Percentiles rank a stretch among this genome's conserved stretches.
Conservation (phyloP, 305 asterid genomes). For the Fraxinus ornus region DNA sequence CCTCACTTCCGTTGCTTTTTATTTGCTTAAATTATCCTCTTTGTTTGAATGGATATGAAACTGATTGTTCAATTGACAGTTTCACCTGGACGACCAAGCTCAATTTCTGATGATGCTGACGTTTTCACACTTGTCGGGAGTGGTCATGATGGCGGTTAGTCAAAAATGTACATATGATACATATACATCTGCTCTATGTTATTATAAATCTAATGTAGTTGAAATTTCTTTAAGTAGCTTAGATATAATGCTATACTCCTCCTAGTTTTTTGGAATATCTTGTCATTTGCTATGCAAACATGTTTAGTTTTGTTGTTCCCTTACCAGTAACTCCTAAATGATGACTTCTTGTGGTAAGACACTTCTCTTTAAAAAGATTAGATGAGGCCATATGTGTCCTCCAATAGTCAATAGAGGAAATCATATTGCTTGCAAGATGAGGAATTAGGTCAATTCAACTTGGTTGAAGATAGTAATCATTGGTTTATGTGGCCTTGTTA, state of each 20-base stretch:
- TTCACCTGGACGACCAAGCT: slow-evolving; percentile 87
- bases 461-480: neutral
- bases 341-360: neutral
- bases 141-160: slow-evolving; percentile 95
- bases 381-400: neutral
- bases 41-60: slow-evolving; percentile 15
- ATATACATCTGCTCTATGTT: neutral
- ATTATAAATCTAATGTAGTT: neutral
- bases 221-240: neutral
- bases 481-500: neutral
- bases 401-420: neutral
- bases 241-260: slow-evolving; percentile 9
- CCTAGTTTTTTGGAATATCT: slow-evolving; percentile 3
- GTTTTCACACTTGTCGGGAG: slow-evolving; percentile 72
- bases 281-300: neutral
- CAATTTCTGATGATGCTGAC: slow-evolving; percentile 87
- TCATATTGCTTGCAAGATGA: slow-evolving; percentile 11
- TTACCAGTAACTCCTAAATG: neutral
- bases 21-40: slow-evolving; percentile 7
- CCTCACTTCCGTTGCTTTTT: neutral
- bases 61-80: slow-evolving; percentile 48
- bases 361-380: slow-evolving; percentile 2
- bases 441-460: neutral
- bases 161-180: neutral
- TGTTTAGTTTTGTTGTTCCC: neutral